Evolutionary conservation across 2,329 filamentous ascomycete species (phyloP).

Genomic region (Penicillium sp.): DNA sequence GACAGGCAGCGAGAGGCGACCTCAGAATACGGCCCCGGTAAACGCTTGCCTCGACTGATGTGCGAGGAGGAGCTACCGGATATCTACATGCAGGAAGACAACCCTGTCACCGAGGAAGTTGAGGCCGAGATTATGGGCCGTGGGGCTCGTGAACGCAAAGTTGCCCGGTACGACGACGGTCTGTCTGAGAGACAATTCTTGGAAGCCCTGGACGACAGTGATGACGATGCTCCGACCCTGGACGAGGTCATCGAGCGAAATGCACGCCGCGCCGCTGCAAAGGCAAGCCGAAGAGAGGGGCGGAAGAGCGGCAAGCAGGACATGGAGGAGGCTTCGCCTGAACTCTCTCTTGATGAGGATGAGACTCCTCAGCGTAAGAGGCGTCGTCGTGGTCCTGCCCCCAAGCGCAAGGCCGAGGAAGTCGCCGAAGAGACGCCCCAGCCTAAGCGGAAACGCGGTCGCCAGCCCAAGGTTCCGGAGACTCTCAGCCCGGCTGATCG

Average conservation of each 20-base stretch:
- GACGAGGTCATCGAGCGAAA: constrained; percentile 91
- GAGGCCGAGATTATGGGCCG: constrained; percentile 73
- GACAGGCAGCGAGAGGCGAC: constrained; percentile 68
- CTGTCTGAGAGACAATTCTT: constrained; percentile 99
- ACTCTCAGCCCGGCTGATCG: constrained; percentile 66
- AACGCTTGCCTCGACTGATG: constrained; percentile 75
- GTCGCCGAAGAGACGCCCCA: constrained; percentile 72
- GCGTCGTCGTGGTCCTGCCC: constrained; percentile 71
- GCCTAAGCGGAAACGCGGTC: constrained; percentile 70
- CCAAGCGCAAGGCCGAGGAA: constrained; percentile 84
- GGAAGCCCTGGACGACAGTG: constrained; percentile 94
- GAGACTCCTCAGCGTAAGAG: constrained; percentile 73
- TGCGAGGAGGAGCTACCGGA: constrained; percentile 84
- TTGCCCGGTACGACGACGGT: constrained; percentile 93
- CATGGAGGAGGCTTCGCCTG: constrained; percentile 67
- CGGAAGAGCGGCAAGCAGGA: constrained; percentile 16
- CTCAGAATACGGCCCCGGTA: constrained; percentile 64
- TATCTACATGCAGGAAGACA: constrained; percentile 85
- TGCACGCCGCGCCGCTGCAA: constrained; percentile 64
- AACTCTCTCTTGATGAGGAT: constrained; percentile 73
- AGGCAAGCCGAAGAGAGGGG: constrained; percentile 67
- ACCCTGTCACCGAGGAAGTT: constrained; percentile 71
- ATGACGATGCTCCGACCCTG: constrained; percentile 65
- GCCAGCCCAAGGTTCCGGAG: constrained; percentile 65
- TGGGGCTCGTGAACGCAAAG: constrained; percentile 88